Conservation (phyloP, 148 eudicot genomes). For the Linanthus parryae region DNA sequence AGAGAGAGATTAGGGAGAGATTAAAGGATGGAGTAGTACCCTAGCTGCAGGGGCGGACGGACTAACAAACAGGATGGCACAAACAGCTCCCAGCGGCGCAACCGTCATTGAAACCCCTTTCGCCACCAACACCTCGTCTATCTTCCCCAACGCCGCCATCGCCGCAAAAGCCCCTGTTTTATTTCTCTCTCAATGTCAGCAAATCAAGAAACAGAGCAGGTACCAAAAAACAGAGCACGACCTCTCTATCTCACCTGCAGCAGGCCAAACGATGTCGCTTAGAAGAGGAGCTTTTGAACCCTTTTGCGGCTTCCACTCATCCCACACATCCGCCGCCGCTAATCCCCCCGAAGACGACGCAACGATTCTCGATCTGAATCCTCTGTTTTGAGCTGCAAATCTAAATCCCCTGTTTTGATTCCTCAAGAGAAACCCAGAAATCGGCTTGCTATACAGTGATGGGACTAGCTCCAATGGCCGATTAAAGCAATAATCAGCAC, state of each 20-base stretch:
- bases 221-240: not conserved
- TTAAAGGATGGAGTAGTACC: too few relatives aligned
- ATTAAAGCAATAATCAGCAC: not conserved
- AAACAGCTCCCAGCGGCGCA: slow-evolving; percentile 94
- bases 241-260: slow-evolving; percentile 42
- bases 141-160: slow-evolving; percentile 80
- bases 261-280: slow-evolving; percentile 83
- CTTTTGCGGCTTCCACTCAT: slow-evolving; percentile 67
- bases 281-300: slow-evolving; percentile 57
- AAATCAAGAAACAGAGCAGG: not conserved
- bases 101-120: slow-evolving; percentile 78
- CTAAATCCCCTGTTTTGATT: too few relatives aligned
- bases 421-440: too few relatives aligned
- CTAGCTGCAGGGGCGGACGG: slow-evolving; percentile 92
- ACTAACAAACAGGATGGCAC: slow-evolving; percentile 75
- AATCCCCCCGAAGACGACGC: slow-evolving; percentile 14
- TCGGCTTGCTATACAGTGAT: too few relatives aligned
- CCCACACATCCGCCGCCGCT: slow-evolving; percentile 40
- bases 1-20: not conserved
- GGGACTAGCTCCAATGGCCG: too few relatives aligned
- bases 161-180: slow-evolving; percentile 76
- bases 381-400: not conserved
- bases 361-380: slow-evolving; percentile 12
- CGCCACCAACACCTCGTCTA: slow-evolving; percentile 61
- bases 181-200: not conserved